Percentiles rank a stretch among this genome's conserved stretches.
phyloP scores from a whole-genome alignment of 2,329 filamentous ascomycete species.

The Exophiala viscosa region DNA sequence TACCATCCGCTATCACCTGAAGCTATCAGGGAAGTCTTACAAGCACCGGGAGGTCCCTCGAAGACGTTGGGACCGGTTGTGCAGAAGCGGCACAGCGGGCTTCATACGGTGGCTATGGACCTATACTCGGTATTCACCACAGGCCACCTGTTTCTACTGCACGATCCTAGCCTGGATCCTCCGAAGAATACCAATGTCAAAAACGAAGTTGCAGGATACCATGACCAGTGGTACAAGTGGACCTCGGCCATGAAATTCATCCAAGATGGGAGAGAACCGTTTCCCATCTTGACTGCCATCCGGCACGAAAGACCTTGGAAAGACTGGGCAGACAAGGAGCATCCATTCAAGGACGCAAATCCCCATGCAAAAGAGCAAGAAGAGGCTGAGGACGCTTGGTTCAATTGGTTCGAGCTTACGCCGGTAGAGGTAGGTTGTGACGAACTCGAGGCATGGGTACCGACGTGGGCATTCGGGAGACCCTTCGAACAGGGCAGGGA shows the following conservation, averaged over 20 bases:
- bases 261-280: conserved; percentile 10
- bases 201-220: conserved; percentile 10
- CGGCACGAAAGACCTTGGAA: conserved; percentile 19
- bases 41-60: conserved; percentile 11
- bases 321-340: conserved; percentile 17
- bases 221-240: conserved; percentile 18
- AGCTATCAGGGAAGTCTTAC: conserved; percentile 14
- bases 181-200: neutral
- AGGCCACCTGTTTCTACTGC: conserved; percentile 14
- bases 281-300: conserved; percentile 18
- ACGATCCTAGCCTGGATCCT: conserved; percentile 10
- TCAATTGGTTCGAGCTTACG: conserved; percentile 36
- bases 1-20: conserved; percentile 18
- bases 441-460: conserved; percentile 35
- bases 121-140: conserved; percentile 20
- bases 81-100: conserved; percentile 14
- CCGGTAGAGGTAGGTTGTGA: conserved; percentile 37
- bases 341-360: conserved; percentile 16
- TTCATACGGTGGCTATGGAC: conserved; percentile 20
- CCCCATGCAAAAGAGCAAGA: conserved; percentile 13
- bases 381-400: conserved; percentile 34
- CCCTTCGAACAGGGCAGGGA: conserved; percentile 32
- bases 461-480: conserved; percentile 36
- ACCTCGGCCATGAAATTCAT: conserved; percentile 8
- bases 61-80: conserved; percentile 15